Percentiles rank a stretch among this genome's conserved stretches.
Evolutionary conservation across 306 rosid species (phyloP).

Genomic region (Pachyrhizus erosus): DNA sequence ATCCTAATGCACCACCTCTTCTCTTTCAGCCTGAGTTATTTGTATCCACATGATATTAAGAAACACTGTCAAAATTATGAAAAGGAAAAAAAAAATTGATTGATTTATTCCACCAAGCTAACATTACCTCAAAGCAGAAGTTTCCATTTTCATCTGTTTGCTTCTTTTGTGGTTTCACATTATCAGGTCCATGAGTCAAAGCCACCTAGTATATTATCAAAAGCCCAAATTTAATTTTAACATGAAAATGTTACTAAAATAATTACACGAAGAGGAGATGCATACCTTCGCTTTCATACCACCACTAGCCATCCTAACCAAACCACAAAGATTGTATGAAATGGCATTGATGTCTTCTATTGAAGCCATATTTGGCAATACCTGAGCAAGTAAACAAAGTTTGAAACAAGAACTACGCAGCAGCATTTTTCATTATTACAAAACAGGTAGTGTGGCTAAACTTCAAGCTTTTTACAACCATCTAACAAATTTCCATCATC

Average conservation of each 20-base stretch:
- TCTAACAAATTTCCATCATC: conserved; percentile 32
- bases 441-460: conserved; percentile 21
- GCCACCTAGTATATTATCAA: conserved; percentile 69
- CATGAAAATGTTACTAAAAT: conserved; percentile 34
- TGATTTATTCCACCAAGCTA: conserved; percentile 15
- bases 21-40: conserved; percentile 39
- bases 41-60: conserved; percentile 26
- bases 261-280: conserved; percentile 21
- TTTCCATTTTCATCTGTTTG: conserved; percentile 82
- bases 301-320: conserved; percentile 72
- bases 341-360: conserved; percentile 79
- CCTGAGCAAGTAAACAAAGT: conserved; percentile 59
- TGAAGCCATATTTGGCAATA: conserved; percentile 97
- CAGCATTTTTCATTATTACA: conserved; percentile 17
- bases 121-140: conserved; percentile 95
- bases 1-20: conserved; percentile 30
- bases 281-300: conserved; percentile 85
- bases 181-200: conserved; percentile 98
- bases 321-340: conserved; percentile 87
- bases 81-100: not conserved
- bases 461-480: conserved; percentile 14
- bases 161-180: conserved; percentile 87
- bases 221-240: conserved; percentile 33
- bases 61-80: conserved; percentile 21
- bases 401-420: conserved; percentile 25